phyloP scores from a whole-genome alignment of 2,329 filamentous ascomycete genomes.

The Fusarium drepaniforme region DNA sequence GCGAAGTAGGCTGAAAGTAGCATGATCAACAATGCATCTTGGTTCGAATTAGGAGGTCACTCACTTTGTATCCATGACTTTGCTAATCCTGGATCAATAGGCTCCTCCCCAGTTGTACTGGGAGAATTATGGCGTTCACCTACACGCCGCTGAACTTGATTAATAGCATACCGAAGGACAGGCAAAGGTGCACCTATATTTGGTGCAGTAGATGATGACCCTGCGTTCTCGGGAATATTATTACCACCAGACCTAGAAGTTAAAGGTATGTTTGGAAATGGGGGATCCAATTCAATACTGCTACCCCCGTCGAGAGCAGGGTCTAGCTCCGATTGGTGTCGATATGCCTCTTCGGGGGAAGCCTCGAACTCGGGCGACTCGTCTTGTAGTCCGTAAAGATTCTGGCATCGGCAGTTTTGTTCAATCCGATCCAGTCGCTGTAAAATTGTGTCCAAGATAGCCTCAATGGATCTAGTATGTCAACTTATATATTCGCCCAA shows the following conservation, averaged over 20 bases:
- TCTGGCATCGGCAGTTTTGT: neutral
- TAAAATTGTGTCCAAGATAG: neutral
- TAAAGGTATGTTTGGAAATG: neutral
- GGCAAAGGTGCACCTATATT: neutral
- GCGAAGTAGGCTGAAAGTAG: neutral
- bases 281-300: neutral
- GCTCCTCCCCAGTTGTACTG: neutral
- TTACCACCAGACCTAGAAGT: neutral
- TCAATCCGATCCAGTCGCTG: neutral
- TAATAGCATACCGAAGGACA: neutral
- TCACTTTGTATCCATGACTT: neutral
- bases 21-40: neutral
- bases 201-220: neutral
- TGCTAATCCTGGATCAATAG: neutral
- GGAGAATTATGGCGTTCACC: neutral
- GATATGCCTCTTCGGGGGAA: neutral
- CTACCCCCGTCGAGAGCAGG: neutral
- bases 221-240: no score
- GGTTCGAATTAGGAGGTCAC: neutral
- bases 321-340: neutral
- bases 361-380: neutral
- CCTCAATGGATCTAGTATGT: neutral
- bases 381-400: no score
- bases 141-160: neutral
- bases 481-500: neutral